Percentiles rank a stretch among this genome's conserved stretches.
Evolutionary conservation across 2,329 filamentous ascomycete genomes (phyloP).

Genomic region (Diaporthe sp.): DNA sequence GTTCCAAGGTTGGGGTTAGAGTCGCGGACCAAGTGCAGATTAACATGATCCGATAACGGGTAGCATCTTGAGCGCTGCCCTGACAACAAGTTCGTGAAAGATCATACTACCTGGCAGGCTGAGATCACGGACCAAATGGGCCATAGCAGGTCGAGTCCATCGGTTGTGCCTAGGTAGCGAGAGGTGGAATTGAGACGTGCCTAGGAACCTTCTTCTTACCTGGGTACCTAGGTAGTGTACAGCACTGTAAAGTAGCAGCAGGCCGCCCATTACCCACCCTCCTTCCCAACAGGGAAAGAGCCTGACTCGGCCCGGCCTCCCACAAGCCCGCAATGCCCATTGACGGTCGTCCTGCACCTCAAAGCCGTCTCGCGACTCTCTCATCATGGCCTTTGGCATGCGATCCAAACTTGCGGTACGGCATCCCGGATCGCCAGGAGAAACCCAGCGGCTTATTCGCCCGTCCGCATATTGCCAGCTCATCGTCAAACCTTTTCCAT

Average conservation of each 20-base stretch:
- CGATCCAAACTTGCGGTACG: neutral
- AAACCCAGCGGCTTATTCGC: neutral
- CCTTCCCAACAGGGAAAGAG: constrained; percentile 12
- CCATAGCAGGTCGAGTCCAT: neutral
- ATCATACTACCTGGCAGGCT: neutral
- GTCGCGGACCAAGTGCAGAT: neutral
- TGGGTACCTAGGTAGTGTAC: no score
- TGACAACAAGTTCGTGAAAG: neutral
- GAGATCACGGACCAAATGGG: neutral
- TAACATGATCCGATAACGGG: neutral
- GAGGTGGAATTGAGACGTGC: neutral
- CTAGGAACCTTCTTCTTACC: neutral
- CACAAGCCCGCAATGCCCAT: constrained; percentile 20
- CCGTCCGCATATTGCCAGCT: constrained; percentile 19
- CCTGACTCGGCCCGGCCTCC: constrained; percentile 2
- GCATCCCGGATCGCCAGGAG: constrained; percentile 10
- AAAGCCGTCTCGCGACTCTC: neutral
- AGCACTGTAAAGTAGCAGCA: no score
- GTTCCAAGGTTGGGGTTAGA: neutral
- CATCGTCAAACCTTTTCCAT: neutral
- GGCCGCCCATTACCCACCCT: neutral
- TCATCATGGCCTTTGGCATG: neutral
- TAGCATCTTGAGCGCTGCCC: neutral
- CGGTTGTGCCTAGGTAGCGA: neutral
- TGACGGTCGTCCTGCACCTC: constrained; percentile 7